Evolutionary conservation across 805 yeast species (phyloP).

Genomic region (Starmerella floricola): DNA sequence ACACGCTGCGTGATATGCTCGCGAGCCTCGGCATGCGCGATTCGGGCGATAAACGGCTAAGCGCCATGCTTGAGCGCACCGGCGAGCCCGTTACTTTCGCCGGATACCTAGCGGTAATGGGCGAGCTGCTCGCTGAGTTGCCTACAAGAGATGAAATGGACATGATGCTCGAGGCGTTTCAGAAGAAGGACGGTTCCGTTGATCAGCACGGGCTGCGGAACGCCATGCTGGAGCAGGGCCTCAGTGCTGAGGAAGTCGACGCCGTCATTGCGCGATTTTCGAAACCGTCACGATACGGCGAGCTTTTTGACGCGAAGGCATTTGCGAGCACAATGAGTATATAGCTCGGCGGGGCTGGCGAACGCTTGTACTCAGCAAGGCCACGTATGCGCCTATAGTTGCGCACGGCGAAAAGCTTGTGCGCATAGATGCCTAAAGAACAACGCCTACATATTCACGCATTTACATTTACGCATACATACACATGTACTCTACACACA

Average conservation of each 20-base stretch:
- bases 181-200: slow-evolving; percentile 15
- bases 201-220: slow-evolving; percentile 16
- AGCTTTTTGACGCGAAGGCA: slow-evolving; percentile 16
- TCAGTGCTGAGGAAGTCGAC: slow-evolving; percentile 16
- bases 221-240: slow-evolving; percentile 19
- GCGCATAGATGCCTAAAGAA: too few species aligned
- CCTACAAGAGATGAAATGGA: slow-evolving; percentile 22
- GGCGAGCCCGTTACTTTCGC: slow-evolving; percentile 24
- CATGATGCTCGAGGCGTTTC: slow-evolving; percentile 21
- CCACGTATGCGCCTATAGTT: too few species aligned
- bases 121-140: slow-evolving; percentile 19
- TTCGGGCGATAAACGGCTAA: slow-evolving; percentile 10
- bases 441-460: too few species aligned
- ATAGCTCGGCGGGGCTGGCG: neutral
- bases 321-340: slow-evolving; percentile 17
- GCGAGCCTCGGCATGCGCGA: slow-evolving; percentile 20
- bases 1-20: slow-evolving; percentile 19
- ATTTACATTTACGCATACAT: too few species aligned
- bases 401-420: too few species aligned
- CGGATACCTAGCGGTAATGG: slow-evolving; percentile 22
- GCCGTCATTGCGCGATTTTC: slow-evolving; percentile 15
- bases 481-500: too few species aligned
- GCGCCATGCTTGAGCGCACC: slow-evolving; percentile 21
- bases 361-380: too few species aligned
- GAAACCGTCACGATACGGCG: slow-evolving; percentile 17